Conservation (phyloP, 73 alveolate genomes). For the Stentor roeselii region DNA sequence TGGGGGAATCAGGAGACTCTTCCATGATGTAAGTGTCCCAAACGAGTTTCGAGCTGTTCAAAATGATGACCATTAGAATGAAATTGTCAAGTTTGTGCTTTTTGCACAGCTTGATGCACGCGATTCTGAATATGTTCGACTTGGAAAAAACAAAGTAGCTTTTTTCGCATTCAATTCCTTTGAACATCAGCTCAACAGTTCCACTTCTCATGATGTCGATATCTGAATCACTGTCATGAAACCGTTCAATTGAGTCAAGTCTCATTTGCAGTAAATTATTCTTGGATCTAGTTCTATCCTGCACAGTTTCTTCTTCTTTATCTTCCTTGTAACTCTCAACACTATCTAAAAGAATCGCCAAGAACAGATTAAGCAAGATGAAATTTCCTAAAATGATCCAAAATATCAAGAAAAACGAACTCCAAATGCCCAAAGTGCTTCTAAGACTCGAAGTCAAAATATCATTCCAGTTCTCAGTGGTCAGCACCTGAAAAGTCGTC, state of each 20-base stretch:
- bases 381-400: slow-evolving; percentile 90
- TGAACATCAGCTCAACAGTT: background rate
- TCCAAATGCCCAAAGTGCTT: background rate
- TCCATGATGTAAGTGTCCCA: slow-evolving; percentile 47
- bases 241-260: background rate
- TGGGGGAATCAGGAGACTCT: background rate
- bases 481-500: slow-evolving; percentile 42
- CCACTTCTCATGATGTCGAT: background rate
- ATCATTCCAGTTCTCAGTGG: slow-evolving; percentile 63
- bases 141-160: slow-evolving; percentile 21
- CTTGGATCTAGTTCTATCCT: background rate
- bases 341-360: slow-evolving; percentile 76
- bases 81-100: background rate
- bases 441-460: slow-evolving; percentile 41
- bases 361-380: slow-evolving; percentile 78
- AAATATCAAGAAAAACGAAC: slow-evolving; percentile 55
- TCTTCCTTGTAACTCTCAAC: slow-evolving; percentile 75
- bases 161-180: background rate
- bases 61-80: background rate
- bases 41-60: slow-evolving; percentile 29
- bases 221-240: slow-evolving; percentile 2
- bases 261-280: background rate
- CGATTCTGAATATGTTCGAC: background rate
- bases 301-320: background rate
- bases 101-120: background rate